Percentiles rank a stretch among this genome's conserved stretches.
Evolutionary conservation across 192 early-diverging fungal genomes (phyloP).

Genomic region (Obelidium mucronatum): DNA sequence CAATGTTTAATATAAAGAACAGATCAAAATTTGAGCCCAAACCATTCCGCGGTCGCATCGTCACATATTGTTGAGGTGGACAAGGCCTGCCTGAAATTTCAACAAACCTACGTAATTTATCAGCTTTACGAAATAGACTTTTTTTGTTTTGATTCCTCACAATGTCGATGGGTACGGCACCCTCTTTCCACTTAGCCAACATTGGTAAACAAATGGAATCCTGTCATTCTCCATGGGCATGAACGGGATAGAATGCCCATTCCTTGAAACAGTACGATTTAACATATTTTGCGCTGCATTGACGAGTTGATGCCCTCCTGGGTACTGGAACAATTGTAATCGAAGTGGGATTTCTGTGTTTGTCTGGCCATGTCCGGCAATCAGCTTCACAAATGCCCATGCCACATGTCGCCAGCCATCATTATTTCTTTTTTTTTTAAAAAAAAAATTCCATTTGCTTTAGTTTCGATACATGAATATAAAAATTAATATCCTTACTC

Average conservation of each 20-base stretch:
- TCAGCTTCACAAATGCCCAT: conserved; percentile 59
- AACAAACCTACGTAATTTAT: conserved; percentile 35
- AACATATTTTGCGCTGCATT: neutral
- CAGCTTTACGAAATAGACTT: no score
- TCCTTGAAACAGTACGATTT: neutral
- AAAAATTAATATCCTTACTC: conserved; percentile 4
- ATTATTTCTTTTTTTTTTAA: neutral
- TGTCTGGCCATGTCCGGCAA: conserved; percentile 31
- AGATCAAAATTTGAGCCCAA: no score
- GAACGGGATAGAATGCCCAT: neutral
- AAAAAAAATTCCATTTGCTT: neutral
- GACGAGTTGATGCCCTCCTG: conserved; percentile 17
- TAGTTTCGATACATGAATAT: neutral
- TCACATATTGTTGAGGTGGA: conserved; percentile 4
- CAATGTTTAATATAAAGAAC: neutral
- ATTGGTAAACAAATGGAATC: conserved; percentile 35
- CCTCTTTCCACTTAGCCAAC: conserved; percentile 32
- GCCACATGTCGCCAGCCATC: conserved; percentile 58
- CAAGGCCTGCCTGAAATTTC: conserved; percentile 23
- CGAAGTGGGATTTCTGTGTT: conserved; percentile 48
- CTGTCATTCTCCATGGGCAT: neutral
- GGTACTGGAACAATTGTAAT: conserved; percentile 59
- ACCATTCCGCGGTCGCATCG: conserved; percentile 12
- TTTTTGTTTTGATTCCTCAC: no score
- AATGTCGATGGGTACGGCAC: conserved; percentile 55